Evolutionary conservation across 2,329 filamentous ascomycete genomes (phyloP), one percentile per base, ranked within the genome.

Genomic region (Ophiostoma ulmi): DNA sequence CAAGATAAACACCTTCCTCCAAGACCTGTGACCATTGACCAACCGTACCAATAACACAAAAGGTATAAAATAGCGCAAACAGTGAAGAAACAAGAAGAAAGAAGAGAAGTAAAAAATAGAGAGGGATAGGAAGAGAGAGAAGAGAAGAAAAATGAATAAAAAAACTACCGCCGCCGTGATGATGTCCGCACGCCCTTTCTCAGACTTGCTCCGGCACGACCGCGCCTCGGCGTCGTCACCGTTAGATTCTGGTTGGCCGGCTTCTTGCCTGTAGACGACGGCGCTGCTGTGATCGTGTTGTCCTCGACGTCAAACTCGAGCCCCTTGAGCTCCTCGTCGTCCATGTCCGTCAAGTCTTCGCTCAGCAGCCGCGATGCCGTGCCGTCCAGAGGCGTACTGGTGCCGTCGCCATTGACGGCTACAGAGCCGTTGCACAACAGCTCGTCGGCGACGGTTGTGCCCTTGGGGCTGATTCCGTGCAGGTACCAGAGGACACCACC

Each of bases 401-500:
- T 48, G 65, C 39, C 65, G 38, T 41, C 38, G 38, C 13, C 38
- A 5, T 35, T 31, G 8, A 13, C 58, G 10, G 3, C 58, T 7
- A 5, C 58, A 26, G 31, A 31, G 7, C 36, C 63, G 5, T 14
- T 20, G 35, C 36, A 39, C 36, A 65, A 5, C n/a, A 35, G 36
- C 17, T 22, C 63, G 39, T 36, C 66, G 5, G 31, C 26, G 11
- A 94, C 87, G 0, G 90, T 94, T 0, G 93, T 97, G 71, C 93
- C 94, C 69, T 88, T 70, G 1, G 91, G 90, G 69, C 95, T 88
- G 77, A 96, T 96, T 10, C 87, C 85, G 76, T 91, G 87, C 72
- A 97, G 86, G 79, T 97, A 97, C 93, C 93, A 97, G 8, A 92
- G 88, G 14, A 97, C 83, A 44, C 94, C 94, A 71, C 94, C 94